Base-by-base conservation (phyloP, 2,329 filamentous ascomycete genomes). In the Talaromyces verruculosus region DNA sequence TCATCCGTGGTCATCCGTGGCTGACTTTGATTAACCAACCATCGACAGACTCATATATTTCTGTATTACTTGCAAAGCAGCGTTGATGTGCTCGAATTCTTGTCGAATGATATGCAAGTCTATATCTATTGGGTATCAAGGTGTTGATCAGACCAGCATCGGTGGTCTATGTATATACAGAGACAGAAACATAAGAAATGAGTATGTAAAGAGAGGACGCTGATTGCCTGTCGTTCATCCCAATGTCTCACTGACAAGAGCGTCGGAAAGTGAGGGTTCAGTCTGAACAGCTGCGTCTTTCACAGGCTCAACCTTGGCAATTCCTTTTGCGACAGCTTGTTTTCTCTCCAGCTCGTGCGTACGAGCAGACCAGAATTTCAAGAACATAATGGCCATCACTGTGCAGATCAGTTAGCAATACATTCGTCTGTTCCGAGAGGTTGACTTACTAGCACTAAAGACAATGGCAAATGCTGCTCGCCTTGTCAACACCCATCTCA, bases 401-500 rank as follows among this genome's bases (percentile, higher is more conserved):
- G 61, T 0, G 15, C 51, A 19, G 64, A 0, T 4, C 3, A 28
- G n/a, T 60, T 49, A 55, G 33, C 30, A n/a, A n/a, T n/a, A n/a
- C n/a, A n/a, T n/a, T n/a, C n/a, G n/a, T n/a, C n/a, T n/a, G n/a
- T n/a, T n/a, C n/a, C n/a, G n/a, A n/a, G n/a, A n/a, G n/a, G n/a
- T n/a, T n/a, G n/a, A n/a, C n/a, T 75, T 76, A 83, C 81, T 78
- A 47, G 82, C 83, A 76, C 82, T 81, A 3, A 75, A 78, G 11
- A 76, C 85, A 67, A 90, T 82, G 0, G 87, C 85, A 66, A 87
- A 80, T 15, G 87, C 87, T 1, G 87, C 87, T n/a, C 88, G 80
- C 55, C 88, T 79, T 10, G 88, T 90, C 65, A 90, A 79, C 49
- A 97, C 88, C 95, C 95, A 98, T 67, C 95, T 85, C 59, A 99